Percentiles rank a stretch among this genome's conserved stretches.
Conservation (phyloP, 2,329 filamentous ascomycete genomes). For the Colletotrichum chrysophilum region DNA sequence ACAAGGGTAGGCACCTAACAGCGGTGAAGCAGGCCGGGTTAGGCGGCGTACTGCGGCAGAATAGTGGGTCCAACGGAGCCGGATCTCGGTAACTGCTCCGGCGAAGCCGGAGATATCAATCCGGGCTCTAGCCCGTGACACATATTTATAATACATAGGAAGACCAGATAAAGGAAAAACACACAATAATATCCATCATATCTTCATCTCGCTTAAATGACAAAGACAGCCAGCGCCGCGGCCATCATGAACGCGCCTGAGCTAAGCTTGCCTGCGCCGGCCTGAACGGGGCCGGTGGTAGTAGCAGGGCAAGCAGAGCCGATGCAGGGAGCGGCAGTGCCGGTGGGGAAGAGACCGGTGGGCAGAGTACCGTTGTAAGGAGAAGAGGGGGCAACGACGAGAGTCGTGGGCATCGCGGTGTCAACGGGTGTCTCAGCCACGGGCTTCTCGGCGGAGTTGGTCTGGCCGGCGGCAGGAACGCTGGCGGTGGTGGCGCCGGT, state of each 20-base stretch:
- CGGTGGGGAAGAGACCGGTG: not conserved
- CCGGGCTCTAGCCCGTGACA: too few species aligned
- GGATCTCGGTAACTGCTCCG: too few species aligned
- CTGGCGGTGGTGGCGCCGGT: not conserved
- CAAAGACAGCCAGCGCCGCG: not conserved
- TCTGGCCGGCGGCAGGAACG: not conserved
- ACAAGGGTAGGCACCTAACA: too few species aligned
- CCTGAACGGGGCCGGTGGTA: slow-evolving; percentile 11
- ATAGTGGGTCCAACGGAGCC: too few species aligned
- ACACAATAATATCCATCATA: not conserved
- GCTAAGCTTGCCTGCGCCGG: slow-evolving; percentile 1
- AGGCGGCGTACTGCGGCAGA: too few species aligned
- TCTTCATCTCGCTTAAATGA: not conserved
- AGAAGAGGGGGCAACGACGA: slow-evolving; percentile 6
- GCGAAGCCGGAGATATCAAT: too few species aligned
- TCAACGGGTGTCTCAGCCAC: not conserved
- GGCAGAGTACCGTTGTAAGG: slow-evolving; percentile 9
- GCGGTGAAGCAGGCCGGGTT: too few species aligned
- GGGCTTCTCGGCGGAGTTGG: not conserved
- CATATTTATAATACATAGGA: slow-evolving; percentile 2
- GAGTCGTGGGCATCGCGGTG: not conserved
- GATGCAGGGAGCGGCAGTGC: slow-evolving; percentile 3
- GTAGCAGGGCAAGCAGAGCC: slow-evolving; percentile 13
- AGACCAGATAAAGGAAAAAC: not conserved
- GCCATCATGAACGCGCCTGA: not conserved